Percentiles rank a stretch among this genome's conserved stretches.
Conservation (phyloP, 2,329 filamentous ascomycete species). For the Tolypocladium tundrense region DNA sequence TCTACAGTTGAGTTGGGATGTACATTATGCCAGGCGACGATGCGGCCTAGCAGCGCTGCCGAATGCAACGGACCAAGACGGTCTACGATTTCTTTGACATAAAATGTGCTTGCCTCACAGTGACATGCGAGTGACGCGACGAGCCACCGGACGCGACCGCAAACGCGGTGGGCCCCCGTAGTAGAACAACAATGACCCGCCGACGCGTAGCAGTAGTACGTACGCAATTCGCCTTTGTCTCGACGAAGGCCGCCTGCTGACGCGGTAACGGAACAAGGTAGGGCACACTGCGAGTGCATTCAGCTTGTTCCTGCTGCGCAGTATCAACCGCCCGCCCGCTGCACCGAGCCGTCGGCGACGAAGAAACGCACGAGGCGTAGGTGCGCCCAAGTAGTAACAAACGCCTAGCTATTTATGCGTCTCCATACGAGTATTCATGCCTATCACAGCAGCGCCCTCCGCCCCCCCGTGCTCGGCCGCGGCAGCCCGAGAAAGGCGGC, state of each 20-base stretch:
- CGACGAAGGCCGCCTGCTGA: too few species aligned
- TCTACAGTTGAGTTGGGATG: conserved; percentile 27
- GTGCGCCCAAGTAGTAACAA: not conserved
- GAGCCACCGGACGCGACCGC: not conserved
- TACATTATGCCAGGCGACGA: conserved; percentile 28
- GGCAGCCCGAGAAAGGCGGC: conserved; percentile 21
- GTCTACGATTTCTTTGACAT: not conserved
- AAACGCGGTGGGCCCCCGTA: not conserved
- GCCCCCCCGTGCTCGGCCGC: conserved; percentile 14
- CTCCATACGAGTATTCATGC: too few species aligned
- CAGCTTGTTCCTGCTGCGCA: not conserved
- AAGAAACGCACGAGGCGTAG: not conserved
- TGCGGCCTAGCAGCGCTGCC: conserved; percentile 6
- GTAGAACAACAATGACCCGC: not conserved
- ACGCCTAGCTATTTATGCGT: not conserved
- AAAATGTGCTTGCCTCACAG: not conserved
- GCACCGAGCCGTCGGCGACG: not conserved
- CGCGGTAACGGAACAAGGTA: too few species aligned
- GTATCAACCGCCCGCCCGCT: not conserved
- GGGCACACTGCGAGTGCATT: too few species aligned
- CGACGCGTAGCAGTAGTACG: not conserved
- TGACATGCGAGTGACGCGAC: not conserved
- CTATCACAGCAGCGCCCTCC: conserved; percentile 21
- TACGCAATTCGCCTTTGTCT: too few species aligned
- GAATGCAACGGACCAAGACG: conserved; percentile 10